A percentile compares a stretch with the other conserved stretches of the same genome.
Conservation (phyloP, 2,329 filamentous ascomycete genomes). For the Colletotrichum viniferum region DNA sequence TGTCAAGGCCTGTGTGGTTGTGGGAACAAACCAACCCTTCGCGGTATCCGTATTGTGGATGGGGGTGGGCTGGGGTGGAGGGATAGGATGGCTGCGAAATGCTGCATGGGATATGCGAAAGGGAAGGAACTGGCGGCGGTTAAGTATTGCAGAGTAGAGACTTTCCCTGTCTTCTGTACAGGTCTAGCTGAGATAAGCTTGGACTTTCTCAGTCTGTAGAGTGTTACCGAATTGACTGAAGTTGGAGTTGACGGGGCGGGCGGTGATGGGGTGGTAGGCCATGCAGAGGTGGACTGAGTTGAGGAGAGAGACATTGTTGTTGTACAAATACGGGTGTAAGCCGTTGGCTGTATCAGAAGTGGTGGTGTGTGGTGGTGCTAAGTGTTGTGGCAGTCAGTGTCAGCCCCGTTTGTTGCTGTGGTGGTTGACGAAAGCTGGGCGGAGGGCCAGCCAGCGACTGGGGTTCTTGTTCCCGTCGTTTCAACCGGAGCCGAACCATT, state of each 20-base stretch:
- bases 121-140: conserved; percentile 12
- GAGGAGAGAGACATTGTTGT: neutral
- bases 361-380: neutral
- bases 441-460: neutral
- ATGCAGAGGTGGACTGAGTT: neutral
- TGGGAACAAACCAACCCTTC: neutral
- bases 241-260: neutral
- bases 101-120: conserved; percentile 14
- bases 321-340: neutral
- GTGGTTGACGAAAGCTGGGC: neutral
- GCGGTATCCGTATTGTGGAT: neutral
- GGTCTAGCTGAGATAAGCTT: neutral
- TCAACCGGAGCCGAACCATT: neutral
- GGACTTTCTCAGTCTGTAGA: conserved; percentile 2
- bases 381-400: neutral
- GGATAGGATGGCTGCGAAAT: neutral
- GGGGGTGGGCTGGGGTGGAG: neutral
- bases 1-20: conserved; percentile 7
- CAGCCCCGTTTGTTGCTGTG: neutral
- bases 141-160: neutral
- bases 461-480: neutral
- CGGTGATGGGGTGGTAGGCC: neutral
- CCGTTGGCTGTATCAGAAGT: neutral
- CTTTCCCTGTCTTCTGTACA: neutral
- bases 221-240: neutral